phyloP scores from a whole-genome alignment of 2,329 filamentous ascomycete species.

The Fusarium irregulare region DNA sequence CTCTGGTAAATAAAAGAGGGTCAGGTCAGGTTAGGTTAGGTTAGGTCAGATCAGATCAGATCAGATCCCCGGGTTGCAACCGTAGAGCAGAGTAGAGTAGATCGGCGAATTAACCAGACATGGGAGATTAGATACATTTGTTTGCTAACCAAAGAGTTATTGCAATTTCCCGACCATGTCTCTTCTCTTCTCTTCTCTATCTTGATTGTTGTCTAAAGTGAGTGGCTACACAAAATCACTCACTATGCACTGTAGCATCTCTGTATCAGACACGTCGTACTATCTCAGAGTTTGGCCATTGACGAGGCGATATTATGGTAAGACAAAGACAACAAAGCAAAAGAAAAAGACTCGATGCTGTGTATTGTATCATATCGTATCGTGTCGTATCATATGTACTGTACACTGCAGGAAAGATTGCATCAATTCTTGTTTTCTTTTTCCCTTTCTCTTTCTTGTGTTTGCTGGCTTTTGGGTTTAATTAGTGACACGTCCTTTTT shows the following conservation, averaged over 20 bases:
- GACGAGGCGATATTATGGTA: background rate
- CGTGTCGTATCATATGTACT: background rate
- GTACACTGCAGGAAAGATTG: background rate
- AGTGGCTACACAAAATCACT: constrained; percentile 13
- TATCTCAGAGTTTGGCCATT: background rate
- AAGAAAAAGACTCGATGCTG: background rate
- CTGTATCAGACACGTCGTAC: constrained; percentile 3
- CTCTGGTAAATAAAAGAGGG: background rate
- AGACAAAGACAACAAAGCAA: background rate
- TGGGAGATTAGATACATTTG: background rate
- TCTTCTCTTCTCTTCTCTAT: background rate
- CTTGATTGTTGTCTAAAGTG: background rate
- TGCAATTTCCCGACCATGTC: constrained; percentile 17
- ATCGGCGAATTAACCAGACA: constrained; percentile 14
- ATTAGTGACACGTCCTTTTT: constrained; percentile 12
- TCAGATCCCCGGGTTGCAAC: background rate
- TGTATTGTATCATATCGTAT: background rate
- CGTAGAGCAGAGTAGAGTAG: constrained; percentile 1
- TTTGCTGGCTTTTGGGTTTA: background rate
- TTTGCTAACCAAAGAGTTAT: background rate
- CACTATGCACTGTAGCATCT: background rate
- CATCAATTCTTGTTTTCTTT: background rate
- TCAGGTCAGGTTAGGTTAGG: background rate
- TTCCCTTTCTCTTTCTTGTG: background rate
- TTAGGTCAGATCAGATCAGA: background rate